phyloP scores from a whole-genome alignment of 2,329 filamentous ascomycete genomes.

The Fusarium lateritium region DNA sequence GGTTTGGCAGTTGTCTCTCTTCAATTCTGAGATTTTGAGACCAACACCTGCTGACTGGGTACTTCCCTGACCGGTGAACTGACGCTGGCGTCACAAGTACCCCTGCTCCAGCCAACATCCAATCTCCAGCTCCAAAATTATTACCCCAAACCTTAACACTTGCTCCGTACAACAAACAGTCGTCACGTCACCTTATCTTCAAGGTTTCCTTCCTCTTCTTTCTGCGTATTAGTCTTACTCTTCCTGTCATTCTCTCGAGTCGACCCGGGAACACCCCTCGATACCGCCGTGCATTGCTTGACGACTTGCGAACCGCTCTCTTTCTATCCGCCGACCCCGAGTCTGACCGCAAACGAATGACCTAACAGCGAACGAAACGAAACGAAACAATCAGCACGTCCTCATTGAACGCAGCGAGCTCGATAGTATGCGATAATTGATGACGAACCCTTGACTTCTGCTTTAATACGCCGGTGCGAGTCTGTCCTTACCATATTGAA shows the following conservation, averaged over 20 bases:
- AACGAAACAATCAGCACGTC: constrained; percentile 34
- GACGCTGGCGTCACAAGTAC: constrained; percentile 35
- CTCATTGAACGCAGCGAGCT: constrained; percentile 6
- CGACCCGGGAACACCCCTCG: not conserved
- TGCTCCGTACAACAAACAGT: constrained; percentile 40
- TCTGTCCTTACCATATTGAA: constrained; percentile 27
- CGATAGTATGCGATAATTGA: constrained; percentile 12
- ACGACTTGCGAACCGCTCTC: constrained; percentile 18
- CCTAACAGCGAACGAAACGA: constrained; percentile 27
- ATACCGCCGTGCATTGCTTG: constrained; percentile 4
- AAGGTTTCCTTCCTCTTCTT: constrained; percentile 20
- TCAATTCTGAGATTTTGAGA: not conserved
- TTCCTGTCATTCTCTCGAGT: constrained; percentile 18
- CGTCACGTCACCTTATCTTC: constrained; percentile 38
- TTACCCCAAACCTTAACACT: constrained; percentile 45
- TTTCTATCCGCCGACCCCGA: constrained; percentile 2
- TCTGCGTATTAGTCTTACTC: constrained; percentile 22
- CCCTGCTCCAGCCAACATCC: constrained; percentile 19
- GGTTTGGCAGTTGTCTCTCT: not conserved
- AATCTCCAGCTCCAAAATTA: constrained; percentile 45
- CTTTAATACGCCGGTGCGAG: constrained; percentile 10
- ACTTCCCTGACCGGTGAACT: constrained; percentile 18
- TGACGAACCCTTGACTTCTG: constrained; percentile 1
- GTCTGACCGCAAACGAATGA: constrained; percentile 35
- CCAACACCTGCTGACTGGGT: constrained; percentile 15